Evolutionary conservation across 805 yeast genomes (phyloP), one percentile per base, ranked within the genome.

Genomic region (Phaffomyces antillensis): DNA sequence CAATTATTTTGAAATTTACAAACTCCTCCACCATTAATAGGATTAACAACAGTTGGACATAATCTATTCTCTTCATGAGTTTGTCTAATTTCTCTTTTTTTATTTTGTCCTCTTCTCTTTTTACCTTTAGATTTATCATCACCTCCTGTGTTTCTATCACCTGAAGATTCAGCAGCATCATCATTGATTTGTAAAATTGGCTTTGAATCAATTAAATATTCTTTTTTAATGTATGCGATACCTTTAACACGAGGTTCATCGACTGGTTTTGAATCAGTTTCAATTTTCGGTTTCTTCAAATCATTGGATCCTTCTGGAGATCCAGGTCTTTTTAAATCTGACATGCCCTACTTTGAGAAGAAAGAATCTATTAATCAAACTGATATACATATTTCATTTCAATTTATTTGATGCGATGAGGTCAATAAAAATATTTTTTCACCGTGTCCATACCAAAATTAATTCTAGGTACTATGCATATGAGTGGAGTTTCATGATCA

Each of bases 81-180:
- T 60, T 87, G 95, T 46, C 73, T 76, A 52, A 86, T 71, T 51
- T 85, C 90, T 56, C 97, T 72, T 47, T 77, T 78, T 62, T 88
- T 87, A 64, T 88, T 88, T 66, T 88, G 96, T 0, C 96, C 96
- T 48, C 87, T 70, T 41, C 69, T 68, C 58, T 76, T 81, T 54
- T 72, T 68, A n/a, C 36, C 39, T 25, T 26, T 36, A 34, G 67
- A 66, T 47, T 66, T 62, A 11, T 72, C 75, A 23, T 63, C 64
- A 16, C 53, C 30, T 11, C 30, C 30, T 11, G 30, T 13, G 13
- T 28, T 60, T 45, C 72, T 60, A 25, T 66, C 72, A 20, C 62
- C 58, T 3, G 72, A 66, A 8, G 65, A 64, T 44, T 70, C 75
- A 13, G 75, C 75, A 43, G 70, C 74, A 45, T 72, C 76, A 46